Evolutionary conservation across 176 grass and related monocot species (phyloP).

Genomic region (bread wheat (Triticum aestivum)): IWGSC_CS_RefSeq_v2.1 NC_057799.1:88335992-88336491

Average conservation of each 20-base stretch:
- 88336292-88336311: no score
- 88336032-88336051: no score
- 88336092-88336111: no score
- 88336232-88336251: not conserved
- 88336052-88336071: no score
- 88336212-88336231: no score
- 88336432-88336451: not conserved
- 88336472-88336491: no score
- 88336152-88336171: not conserved
- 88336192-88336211: not conserved
- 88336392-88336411: not conserved
- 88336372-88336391: not conserved
- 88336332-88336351: not conserved
- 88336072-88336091: no score
- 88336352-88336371: not conserved
- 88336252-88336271: no score
- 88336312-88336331: not conserved
- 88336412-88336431: not conserved
- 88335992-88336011: no score
- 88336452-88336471: not conserved
- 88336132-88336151: not conserved
- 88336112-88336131: not conserved
- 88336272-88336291: no score
- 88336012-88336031: no score
- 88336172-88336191: no score